Conservation (phyloP, 169 alveolate species). For the Cryptosporidium sp. region DNA sequence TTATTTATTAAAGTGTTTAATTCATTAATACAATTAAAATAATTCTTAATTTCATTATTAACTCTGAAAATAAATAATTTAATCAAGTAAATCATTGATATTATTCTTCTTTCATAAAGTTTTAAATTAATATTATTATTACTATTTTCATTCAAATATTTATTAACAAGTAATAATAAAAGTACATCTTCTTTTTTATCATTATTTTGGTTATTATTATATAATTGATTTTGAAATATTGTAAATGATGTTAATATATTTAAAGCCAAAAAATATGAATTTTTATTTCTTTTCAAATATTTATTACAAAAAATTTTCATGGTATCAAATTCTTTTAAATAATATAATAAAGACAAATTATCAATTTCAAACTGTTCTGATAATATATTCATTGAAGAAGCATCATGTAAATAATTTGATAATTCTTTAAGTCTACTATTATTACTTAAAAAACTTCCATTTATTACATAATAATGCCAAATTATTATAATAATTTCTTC, state of each 20-base stretch:
- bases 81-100: constrained; percentile 25
- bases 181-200: constrained; percentile 15
- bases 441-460: neutral
- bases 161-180: constrained; percentile 23
- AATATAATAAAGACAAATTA: constrained; percentile 42
- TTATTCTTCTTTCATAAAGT: constrained; percentile 27
- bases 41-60: constrained; percentile 2
- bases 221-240: constrained; percentile 30
- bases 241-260: constrained; percentile 41
- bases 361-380: constrained; percentile 55
- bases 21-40: neutral
- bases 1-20: neutral
- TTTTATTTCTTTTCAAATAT: constrained; percentile 17
- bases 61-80: constrained; percentile 39
- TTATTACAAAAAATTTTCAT: constrained; percentile 28
- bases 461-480: constrained; percentile 57
- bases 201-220: neutral
- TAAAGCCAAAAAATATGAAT: constrained; percentile 43
- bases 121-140: neutral
- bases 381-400: neutral
- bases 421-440: neutral
- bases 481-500: constrained; percentile 46
- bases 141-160: constrained; percentile 11
- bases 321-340: constrained; percentile 13
- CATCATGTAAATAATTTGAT: constrained; percentile 19